Conservation (phyloP, 352 stramenopile species). For the Globisporangium irregulare region DNA sequence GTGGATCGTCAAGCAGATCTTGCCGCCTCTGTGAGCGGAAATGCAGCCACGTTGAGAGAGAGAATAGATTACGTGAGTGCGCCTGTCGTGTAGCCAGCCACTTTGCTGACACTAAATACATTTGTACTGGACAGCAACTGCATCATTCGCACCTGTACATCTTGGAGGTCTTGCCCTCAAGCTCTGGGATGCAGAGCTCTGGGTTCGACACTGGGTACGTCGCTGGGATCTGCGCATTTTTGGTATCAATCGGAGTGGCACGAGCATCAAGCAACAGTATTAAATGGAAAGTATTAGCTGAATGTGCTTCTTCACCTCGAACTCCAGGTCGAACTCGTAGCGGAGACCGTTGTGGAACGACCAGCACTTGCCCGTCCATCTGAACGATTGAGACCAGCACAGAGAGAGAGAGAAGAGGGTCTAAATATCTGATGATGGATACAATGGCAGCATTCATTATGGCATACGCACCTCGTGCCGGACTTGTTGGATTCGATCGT, state of each 20-base stretch:
- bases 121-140: neutral
- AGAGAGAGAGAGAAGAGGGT: neutral
- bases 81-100: neutral
- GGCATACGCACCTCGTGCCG: slow-evolving; percentile 45
- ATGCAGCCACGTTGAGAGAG: too few relatives aligned
- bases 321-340: slow-evolving; percentile 87
- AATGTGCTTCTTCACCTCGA: slow-evolving; percentile 40
- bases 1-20: slow-evolving; percentile 88
- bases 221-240: slow-evolving; percentile 48
- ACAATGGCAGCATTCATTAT: neutral
- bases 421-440: neutral
- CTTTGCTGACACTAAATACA: neutral
- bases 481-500: slow-evolving; percentile 84
- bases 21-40: slow-evolving; percentile 45
- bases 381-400: slow-evolving; percentile 6
- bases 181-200: slow-evolving; percentile 82
- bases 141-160: slow-evolving; percentile 72
- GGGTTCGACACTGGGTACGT: slow-evolving; percentile 83
- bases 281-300: neutral
- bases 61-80: neutral
- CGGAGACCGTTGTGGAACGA: slow-evolving; percentile 82
- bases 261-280: neutral
- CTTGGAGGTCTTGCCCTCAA: slow-evolving; percentile 89
- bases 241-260: neutral
- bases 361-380: slow-evolving; percentile 88